phyloP scores from a whole-genome alignment of 768 basidiomycete genomes.

The Aureoboletus auriporus region DNA sequence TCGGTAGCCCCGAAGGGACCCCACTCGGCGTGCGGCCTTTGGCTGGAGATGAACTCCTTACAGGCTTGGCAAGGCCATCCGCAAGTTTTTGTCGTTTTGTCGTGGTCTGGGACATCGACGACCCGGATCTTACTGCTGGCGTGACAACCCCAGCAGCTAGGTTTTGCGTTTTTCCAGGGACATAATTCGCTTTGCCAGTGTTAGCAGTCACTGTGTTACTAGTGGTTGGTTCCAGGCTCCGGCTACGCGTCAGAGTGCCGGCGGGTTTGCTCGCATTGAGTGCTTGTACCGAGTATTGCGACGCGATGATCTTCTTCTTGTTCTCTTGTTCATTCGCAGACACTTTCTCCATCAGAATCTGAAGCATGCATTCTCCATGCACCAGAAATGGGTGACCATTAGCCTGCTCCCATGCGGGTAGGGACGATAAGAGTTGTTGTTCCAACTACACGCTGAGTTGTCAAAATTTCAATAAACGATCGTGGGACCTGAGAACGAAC shows the following conservation, averaged over 20 bases:
- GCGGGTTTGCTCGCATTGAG: slow-evolving; percentile 18
- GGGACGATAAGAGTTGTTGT: slow-evolving; percentile 70
- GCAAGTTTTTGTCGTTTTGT: slow-evolving; percentile 61
- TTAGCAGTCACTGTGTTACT: neutral
- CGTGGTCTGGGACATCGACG: slow-evolving; percentile 40
- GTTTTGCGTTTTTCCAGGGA: slow-evolving; percentile 30
- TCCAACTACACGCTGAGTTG: slow-evolving; percentile 68
- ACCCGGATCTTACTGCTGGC: slow-evolving; percentile 54
- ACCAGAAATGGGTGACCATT: slow-evolving; percentile 76
- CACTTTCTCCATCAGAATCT: slow-evolving; percentile 68
- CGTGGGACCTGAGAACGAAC: slow-evolving; percentile 37
- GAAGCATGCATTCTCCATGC: slow-evolving; percentile 77
- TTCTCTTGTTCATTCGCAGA: slow-evolving; percentile 81
- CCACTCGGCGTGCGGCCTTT: slow-evolving; percentile 28
- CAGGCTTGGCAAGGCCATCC: slow-evolving; percentile 31
- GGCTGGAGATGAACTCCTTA: slow-evolving; percentile 22
- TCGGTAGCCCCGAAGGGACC: slow-evolving; percentile 13
- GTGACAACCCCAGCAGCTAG: slow-evolving; percentile 41
- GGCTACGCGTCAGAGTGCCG: slow-evolving; percentile 22
- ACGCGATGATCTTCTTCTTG: slow-evolving; percentile 45
- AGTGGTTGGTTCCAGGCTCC: slow-evolving; percentile 23
- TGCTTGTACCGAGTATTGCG: slow-evolving; percentile 30
- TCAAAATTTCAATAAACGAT: neutral
- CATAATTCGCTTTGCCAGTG: slow-evolving; percentile 17
- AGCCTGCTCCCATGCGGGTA: slow-evolving; percentile 85